Evolutionary conservation across 345 rosid genomes (phyloP).

Genomic region (Nephelium lappaceum): DNA sequence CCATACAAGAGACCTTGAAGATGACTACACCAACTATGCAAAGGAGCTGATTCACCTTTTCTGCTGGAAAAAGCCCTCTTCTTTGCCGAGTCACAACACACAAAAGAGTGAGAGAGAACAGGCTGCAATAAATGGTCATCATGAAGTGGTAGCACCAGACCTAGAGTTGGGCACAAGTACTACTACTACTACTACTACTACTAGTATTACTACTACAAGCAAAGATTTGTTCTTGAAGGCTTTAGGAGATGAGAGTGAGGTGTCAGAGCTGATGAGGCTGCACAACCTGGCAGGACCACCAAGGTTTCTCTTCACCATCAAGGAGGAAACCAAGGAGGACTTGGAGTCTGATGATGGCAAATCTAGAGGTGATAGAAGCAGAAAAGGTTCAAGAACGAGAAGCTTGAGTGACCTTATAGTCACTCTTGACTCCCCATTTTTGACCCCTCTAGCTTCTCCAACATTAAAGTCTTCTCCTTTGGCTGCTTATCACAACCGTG

Average conservation of each 20-base stretch:
- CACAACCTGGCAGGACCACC: constrained; percentile 85
- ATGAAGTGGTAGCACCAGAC: constrained; percentile 28
- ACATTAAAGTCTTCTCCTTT: constrained; percentile 49
- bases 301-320: constrained; percentile 91
- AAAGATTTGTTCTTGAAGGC: constrained; percentile 57
- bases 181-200: no score
- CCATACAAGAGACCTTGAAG: constrained; percentile 42
- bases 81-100: constrained; percentile 33
- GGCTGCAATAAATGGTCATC: constrained; percentile 24
- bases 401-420: constrained; percentile 73
- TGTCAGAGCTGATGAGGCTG: constrained; percentile 90
- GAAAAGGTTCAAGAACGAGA: constrained; percentile 67
- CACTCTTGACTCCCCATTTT: constrained; percentile 51
- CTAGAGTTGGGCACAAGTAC: constrained; percentile 50
- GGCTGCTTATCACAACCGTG: constrained; percentile 50
- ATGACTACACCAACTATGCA: constrained; percentile 50
- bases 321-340: constrained; percentile 92
- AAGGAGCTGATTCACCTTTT: constrained; percentile 64
- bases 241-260: constrained; percentile 55
- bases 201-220: constrained; percentile 11
- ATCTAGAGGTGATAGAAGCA: constrained; percentile 54
- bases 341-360: constrained; percentile 90
- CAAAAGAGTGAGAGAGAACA: constrained; percentile 25
- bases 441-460: constrained; percentile 79
- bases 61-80: constrained; percentile 57